A percentile compares a stretch with the other conserved stretches of the same genome.
phyloP scores from a whole-genome alignment of 371 early-diverging fungal genomes.

The Mortierella sp. region DNA sequence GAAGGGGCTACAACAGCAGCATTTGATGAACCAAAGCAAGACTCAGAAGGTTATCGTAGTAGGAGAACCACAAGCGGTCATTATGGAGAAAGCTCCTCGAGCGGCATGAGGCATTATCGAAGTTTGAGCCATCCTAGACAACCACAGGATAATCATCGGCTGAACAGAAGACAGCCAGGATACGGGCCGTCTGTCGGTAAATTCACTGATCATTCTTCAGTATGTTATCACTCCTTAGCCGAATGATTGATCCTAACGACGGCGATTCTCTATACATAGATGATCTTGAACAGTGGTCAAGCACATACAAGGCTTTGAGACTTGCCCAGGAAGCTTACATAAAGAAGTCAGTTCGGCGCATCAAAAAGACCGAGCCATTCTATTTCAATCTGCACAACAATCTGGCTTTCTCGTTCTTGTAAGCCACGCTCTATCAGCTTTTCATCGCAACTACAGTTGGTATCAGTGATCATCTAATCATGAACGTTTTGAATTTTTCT shows the following conservation, averaged over 20 bases:
- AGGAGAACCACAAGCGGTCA: background rate
- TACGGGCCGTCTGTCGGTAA: conserved; percentile 1
- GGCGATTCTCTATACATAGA: background rate
- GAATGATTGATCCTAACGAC: background rate
- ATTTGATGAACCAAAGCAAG: background rate
- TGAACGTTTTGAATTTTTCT: background rate
- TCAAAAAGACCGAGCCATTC: background rate
- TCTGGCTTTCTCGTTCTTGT: conserved; percentile 19
- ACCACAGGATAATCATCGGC: background rate
- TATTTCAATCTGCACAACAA: conserved; percentile 10
- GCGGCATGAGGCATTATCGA: background rate
- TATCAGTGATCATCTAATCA: background rate
- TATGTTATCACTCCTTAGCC: background rate
- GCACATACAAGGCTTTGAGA: conserved; percentile 12
- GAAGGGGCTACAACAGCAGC: background rate
- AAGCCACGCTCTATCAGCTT: background rate
- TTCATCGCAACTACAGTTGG: background rate
- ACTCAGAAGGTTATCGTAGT: background rate
- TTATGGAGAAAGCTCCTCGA: background rate
- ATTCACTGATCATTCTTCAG: background rate
- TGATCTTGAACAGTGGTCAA: conserved; percentile 16
- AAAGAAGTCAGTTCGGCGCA: background rate
- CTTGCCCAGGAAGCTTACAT: conserved; percentile 6
- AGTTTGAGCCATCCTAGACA: background rate
- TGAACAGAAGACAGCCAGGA: background rate